These are phyloP conservation scores for Cadophora malorum DNA, from an alignment of 2,329 filamentous ascomycete genomes.

Conservation along the genomic window DNA sequence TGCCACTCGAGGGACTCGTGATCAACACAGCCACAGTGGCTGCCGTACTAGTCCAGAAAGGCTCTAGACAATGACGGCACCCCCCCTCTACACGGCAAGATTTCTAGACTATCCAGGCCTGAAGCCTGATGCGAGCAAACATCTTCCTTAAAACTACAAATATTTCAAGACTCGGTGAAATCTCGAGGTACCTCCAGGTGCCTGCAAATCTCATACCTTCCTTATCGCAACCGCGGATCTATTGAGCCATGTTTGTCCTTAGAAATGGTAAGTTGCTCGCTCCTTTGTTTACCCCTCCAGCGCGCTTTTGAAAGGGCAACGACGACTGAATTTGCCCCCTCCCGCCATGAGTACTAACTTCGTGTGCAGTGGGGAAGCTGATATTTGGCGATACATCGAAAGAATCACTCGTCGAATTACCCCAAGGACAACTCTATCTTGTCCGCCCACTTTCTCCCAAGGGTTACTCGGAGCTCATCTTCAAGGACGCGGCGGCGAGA, in stretches of 20 bases:
- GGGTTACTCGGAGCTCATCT: constrained; percentile 98
- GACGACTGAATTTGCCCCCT: constrained; percentile 13
- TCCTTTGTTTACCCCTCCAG: constrained; percentile 25
- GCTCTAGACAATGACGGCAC: constrained; percentile 13
- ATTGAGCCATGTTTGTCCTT: constrained; percentile 50
- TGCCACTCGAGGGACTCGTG: constrained; percentile 10
- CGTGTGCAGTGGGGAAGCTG: constrained; percentile 78
- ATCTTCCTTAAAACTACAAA: constrained; percentile 5
- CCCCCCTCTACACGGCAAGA: constrained; percentile 28
- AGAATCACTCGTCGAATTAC: constrained; percentile 91
- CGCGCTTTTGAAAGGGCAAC: constrained; percentile 12
- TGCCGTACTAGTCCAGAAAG: neutral
- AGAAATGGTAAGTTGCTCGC: constrained; percentile 49
- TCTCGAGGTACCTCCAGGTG: constrained; percentile 17
- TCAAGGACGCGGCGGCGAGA: constrained; percentile 92
- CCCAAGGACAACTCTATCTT: constrained; percentile 95
- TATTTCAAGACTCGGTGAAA: constrained; percentile 1
- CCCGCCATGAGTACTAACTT: constrained; percentile 27
- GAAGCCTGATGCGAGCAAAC: constrained; percentile 1
- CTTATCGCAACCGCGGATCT: neutral
- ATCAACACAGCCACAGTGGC: constrained; percentile 20
- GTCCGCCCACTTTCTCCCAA: constrained; percentile 95
- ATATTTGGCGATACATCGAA: constrained; percentile 83
- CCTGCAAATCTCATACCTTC: constrained; percentile 6
- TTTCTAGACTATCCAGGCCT: constrained; percentile 6